Evolutionary conservation across 306 rosid genomes (phyloP).

Genomic region (Pterocarpus santalinus): DNA sequence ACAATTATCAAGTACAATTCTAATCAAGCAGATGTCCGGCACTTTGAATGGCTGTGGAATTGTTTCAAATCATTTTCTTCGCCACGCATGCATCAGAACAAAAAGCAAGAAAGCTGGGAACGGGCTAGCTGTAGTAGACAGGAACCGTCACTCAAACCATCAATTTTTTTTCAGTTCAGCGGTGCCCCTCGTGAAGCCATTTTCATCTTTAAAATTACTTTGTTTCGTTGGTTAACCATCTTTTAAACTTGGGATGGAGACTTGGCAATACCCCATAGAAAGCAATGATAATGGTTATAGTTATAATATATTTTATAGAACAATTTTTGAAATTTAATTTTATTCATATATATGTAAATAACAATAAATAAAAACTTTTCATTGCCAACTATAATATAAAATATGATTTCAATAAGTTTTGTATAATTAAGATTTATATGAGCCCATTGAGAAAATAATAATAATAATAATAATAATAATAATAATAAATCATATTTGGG

Average conservation of each 20-base stretch:
- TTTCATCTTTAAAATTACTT: not conserved
- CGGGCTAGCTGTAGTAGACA: not conserved
- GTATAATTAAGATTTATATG: not conserved
- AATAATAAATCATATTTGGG: too few species aligned
- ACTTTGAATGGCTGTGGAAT: conserved; percentile 17
- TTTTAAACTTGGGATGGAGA: not conserved
- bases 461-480: too few species aligned
- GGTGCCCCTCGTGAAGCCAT: not conserved
- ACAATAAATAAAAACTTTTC: not conserved
- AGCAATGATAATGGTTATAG: not conserved
- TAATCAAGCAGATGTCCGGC: not conserved
- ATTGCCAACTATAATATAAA: not conserved
- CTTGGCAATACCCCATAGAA: not conserved
- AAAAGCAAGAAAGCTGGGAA: not conserved
- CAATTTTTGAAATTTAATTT: too few species aligned
- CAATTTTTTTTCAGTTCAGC: not conserved
- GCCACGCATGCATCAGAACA: not conserved
- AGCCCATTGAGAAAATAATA: not conserved
- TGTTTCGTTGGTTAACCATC: not conserved
- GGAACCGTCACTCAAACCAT: not conserved
- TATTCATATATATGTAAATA: too few species aligned
- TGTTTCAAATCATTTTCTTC: conserved; percentile 6
- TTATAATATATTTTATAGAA: not conserved
- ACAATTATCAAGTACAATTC: not conserved
- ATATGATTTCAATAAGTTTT: not conserved